These are phyloP conservation scores for Penicillium sp. DNA, from an alignment of 2,329 filamentous ascomycete genomes.

Conservation along the genomic window DNA sequence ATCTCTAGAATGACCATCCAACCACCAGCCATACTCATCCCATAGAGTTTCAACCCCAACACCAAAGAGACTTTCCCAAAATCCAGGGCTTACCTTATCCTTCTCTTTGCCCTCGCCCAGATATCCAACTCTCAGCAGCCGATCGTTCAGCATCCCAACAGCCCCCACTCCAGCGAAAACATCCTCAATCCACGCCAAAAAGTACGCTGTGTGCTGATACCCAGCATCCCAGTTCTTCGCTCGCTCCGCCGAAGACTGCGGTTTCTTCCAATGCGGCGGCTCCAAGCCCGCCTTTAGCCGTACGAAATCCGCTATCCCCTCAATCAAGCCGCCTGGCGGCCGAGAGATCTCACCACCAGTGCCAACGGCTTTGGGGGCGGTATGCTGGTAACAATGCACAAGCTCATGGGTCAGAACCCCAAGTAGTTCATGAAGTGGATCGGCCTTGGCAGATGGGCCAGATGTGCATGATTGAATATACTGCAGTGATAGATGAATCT, in stretches of 20 bases:
- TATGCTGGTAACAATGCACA: slow-evolving; percentile 91
- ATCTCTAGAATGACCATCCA: slow-evolving; percentile 37
- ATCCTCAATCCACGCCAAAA: slow-evolving; percentile 79
- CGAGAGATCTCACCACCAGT: slow-evolving; percentile 16
- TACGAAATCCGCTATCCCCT: slow-evolving; percentile 93
- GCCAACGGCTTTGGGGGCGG: slow-evolving; percentile 53
- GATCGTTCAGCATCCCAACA: slow-evolving; percentile 58
- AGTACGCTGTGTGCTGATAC: slow-evolving; percentile 89
- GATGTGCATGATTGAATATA: slow-evolving; percentile 58
- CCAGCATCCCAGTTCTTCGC: slow-evolving; percentile 77
- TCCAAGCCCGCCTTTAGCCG: slow-evolving; percentile 69
- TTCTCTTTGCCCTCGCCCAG: slow-evolving; percentile 24
- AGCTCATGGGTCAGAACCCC: slow-evolving; percentile 90
- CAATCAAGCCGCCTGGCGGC: slow-evolving; percentile 72
- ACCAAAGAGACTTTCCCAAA: slow-evolving; percentile 59
- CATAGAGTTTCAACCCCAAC: slow-evolving; percentile 68
- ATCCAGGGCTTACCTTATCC: slow-evolving; percentile 14
- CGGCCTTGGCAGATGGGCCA: slow-evolving; percentile 18
- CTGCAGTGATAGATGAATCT: slow-evolving; percentile 80
- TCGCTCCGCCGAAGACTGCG: slow-evolving; percentile 45
- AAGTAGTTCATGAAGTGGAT: slow-evolving; percentile 61
- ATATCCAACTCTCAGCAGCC: slow-evolving; percentile 38
- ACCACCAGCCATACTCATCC: slow-evolving; percentile 64
- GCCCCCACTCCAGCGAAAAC: slow-evolving; percentile 65
- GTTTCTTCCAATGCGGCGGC: slow-evolving; percentile 78